A percentile compares a stretch with the other conserved stretches of the same genome.
Conservation (phyloP, 2,329 filamentous ascomycete species). For the Beauveria rudraprayagi region DNA sequence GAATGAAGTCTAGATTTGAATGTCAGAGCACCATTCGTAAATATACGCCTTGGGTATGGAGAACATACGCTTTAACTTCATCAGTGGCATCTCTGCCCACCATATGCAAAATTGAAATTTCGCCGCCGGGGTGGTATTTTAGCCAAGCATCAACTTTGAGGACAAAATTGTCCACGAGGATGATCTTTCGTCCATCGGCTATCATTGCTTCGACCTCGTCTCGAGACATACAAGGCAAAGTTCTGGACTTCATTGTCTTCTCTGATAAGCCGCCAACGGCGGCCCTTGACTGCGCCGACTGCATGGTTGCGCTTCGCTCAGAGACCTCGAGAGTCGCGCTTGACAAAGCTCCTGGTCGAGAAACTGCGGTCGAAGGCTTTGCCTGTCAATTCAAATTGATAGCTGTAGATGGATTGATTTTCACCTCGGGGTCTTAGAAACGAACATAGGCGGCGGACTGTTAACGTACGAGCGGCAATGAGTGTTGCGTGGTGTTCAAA, state of each 20-base stretch:
- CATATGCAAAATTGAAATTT: slow-evolving; percentile 88
- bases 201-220: slow-evolving; percentile 62
- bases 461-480: background rate
- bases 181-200: slow-evolving; percentile 67
- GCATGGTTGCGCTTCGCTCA: background rate
- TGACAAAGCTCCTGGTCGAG: background rate
- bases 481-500: background rate
- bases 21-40: slow-evolving; percentile 11
- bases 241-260: background rate
- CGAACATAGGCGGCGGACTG: background rate
- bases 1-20: slow-evolving; percentile 66
- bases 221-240: slow-evolving; percentile 1
- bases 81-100: slow-evolving; percentile 89
- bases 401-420: background rate
- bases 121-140: slow-evolving; percentile 83
- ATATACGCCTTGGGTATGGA: background rate
- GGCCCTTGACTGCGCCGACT: background rate
- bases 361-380: background rate
- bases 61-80: slow-evolving; percentile 76
- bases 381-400: background rate
- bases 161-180: slow-evolving; percentile 75
- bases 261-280: background rate
- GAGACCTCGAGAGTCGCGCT: background rate
- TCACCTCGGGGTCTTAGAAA: background rate
- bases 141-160: slow-evolving; percentile 86